Base-by-base conservation (phyloP, 2,329 filamentous ascomycete species). In the Fusarium pseudocircinatum region DNA sequence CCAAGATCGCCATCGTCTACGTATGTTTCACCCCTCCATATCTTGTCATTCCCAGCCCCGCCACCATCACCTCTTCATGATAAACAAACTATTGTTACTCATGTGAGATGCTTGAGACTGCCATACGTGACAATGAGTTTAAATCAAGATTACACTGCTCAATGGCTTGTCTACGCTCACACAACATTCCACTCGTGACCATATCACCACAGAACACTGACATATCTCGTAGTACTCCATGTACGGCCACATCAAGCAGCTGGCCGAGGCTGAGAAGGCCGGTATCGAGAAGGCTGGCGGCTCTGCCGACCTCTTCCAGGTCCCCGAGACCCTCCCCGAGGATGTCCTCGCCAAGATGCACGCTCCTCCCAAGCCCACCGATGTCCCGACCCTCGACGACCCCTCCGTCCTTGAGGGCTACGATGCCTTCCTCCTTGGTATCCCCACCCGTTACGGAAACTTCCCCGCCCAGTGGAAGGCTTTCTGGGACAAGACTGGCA, bases 361-460 rank as follows among this genome's bases (percentile, higher is more conserved):
- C 85, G 96, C 96, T 36, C 93, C 95, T 9, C 81, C 91, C 75
- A 97, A 97, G 87, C 83, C 88, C 78, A 81, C 88, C 74, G 87
- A 89, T 80, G 85, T 96, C 81, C 88, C 91, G 65, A 82, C 94
- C 76, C 87, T 91, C 56, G 82, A 88, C 24, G 84, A 89, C 79
- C 87, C 90, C 11, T 60, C 80, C 18, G 85, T 82, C 37, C 91
- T 98, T 47, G 89, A 91, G 80, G 73, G 86, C 60, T 98, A 97
- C 86, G 95, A 98, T 80, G 96, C 87, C 76, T 92, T 98, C 87
- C 91, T 99, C 74, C 89, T 98, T 79, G 96, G 96, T 76, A 96
- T 98, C 82, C 96, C 96, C 68, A 99, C 96, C 58, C 91, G 96
- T 76, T 99, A 94, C 86, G 96, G 96, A 79, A 98, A 97, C 90